A percentile compares a stretch with the other conserved stretches of the same genome.
These are phyloP conservation scores for Wickerhamiella sergipiensis DNA, from an alignment of 805 yeast species.

Conservation along the genomic window DNA sequence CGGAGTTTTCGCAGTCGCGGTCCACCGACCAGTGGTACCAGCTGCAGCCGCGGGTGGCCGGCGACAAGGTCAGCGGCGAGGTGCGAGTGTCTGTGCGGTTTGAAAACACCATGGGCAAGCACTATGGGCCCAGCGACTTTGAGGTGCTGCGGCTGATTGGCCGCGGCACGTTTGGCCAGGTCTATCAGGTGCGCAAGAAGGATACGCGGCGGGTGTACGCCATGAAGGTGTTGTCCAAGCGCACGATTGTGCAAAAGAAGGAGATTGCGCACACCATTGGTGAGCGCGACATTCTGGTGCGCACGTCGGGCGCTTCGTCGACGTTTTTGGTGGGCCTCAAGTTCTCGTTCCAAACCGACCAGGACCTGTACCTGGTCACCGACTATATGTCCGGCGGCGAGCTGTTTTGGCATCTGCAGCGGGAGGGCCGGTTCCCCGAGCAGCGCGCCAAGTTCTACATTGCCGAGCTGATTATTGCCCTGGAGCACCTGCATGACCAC, in stretches of 20 bases:
- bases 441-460: conserved; percentile 93
- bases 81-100: conserved; percentile 65
- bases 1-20: conserved; percentile 14
- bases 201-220: conserved; percentile 90
- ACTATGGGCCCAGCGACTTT: conserved; percentile 81
- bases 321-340: conserved; percentile 94
- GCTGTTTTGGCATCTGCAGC: conserved; percentile 90
- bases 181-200: conserved; percentile 82
- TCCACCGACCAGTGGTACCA: conserved; percentile 56
- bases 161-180: conserved; percentile 96
- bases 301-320: conserved; percentile 76
- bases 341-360: conserved; percentile 90
- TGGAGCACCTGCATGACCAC: conserved; percentile 89
- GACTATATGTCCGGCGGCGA: conserved; percentile 99
- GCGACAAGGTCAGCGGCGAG: conserved; percentile 67
- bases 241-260: conserved; percentile 89
- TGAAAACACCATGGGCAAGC: conserved; percentile 52
- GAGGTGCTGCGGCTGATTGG: conserved; percentile 84
- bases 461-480: conserved; percentile 85
- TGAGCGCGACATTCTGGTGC: conserved; percentile 84
- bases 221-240: conserved; percentile 91
- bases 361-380: conserved; percentile 83
- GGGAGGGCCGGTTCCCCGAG: conserved; percentile 88
- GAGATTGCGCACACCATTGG: conserved; percentile 98
- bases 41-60: conserved; percentile 57